These are phyloP conservation scores for Wickerhamomyces chaumierensis DNA, from an alignment of 805 yeast species.

Conservation along the genomic window DNA sequence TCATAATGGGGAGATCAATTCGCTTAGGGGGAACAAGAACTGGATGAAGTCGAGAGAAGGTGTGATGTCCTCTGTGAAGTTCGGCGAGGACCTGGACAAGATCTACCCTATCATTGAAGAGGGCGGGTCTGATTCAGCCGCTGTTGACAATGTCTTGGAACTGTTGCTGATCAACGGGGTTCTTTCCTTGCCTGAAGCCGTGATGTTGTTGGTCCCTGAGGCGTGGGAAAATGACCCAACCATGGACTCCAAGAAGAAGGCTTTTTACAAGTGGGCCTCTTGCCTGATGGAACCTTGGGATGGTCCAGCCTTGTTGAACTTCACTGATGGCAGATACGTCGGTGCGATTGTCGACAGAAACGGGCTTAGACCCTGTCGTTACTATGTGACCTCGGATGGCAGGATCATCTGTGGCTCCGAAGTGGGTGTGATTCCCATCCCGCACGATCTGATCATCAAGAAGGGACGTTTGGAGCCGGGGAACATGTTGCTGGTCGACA, in stretches of 20 bases:
- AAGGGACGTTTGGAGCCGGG: slow-evolving; percentile 97
- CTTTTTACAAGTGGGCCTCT: slow-evolving; percentile 98
- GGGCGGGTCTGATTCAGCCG: slow-evolving; percentile 98
- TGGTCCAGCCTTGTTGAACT: slow-evolving; percentile 95
- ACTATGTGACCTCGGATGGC: slow-evolving; percentile 89
- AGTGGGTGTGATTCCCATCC: slow-evolving; percentile 92
- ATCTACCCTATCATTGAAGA: slow-evolving; percentile 94
- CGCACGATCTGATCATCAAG: slow-evolving; percentile 67
- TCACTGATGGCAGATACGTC: slow-evolving; percentile 95
- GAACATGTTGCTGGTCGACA: slow-evolving; percentile 89
- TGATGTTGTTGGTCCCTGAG: slow-evolving; percentile 94
- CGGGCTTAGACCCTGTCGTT: slow-evolving; percentile 97
- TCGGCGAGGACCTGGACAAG: slow-evolving; percentile 86
- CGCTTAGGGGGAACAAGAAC: slow-evolving; percentile 93
- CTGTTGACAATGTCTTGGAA: slow-evolving; percentile 91
- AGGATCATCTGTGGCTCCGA: slow-evolving; percentile 96
- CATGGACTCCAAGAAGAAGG: slow-evolving; percentile 86
- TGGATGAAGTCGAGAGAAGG: slow-evolving; percentile 99
- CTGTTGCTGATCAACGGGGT: slow-evolving; percentile 86
- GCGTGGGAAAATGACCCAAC: slow-evolving; percentile 87
- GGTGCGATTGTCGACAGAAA: slow-evolving; percentile 98
- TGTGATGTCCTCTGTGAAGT: slow-evolving; percentile 77
- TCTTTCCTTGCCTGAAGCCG: slow-evolving; percentile 88
- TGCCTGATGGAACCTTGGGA: slow-evolving; percentile 99
- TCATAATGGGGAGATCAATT: slow-evolving; percentile 97